Base-by-base conservation (phyloP, 768 basidiomycete genomes). In the Kwoniella dendrophila region DNA sequence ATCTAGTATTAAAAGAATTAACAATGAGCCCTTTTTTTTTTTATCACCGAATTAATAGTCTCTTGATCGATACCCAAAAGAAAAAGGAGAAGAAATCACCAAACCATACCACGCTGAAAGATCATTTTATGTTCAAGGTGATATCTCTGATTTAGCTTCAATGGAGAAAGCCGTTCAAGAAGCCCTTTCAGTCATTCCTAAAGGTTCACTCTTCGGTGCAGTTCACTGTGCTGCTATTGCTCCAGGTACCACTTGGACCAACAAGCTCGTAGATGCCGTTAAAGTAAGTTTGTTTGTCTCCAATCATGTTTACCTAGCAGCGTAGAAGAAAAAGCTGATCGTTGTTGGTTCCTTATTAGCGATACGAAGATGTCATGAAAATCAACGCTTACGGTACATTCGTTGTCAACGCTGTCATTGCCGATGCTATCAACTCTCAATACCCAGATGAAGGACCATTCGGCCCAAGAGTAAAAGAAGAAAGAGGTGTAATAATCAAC, bases 401-500 rank as follows among this genome's bases (percentile, higher is more conserved):
- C 61, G 56, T 67, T 30, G 59, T 76, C 59, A 71, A 74, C 48
- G 75, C 75, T 14, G 59, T 59, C 47, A 61, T 77, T 32, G 65
- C 71, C 26, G 75, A 76, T 40, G 75, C 75, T 1, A 74, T 76
- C 63, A 72, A 74, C 60, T 49, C 47, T 11, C 51, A 65, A 24
- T 64, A 68, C 43, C 61, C 59, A 0, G 64, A 61, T 5, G 70
- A 68, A 59, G 64, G 71, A 33, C 53, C 53, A n/a, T 55, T 55
- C 16, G 53, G 4, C 26, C 53, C 53, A 0, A 2, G 53, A 43
- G 53, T 55, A 2, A 43, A 2, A 2, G 75, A 77, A 49, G 75
- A 77, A 55, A 61, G 75, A 8, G 75, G 75, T 20, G 54, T 68
- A 57, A 77, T 77, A 36, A 55, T 77, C 70, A 77, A 77, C 67